Base-by-base conservation (phyloP, 306 rosid genomes). In the Dalbergia oliveri region DNA sequence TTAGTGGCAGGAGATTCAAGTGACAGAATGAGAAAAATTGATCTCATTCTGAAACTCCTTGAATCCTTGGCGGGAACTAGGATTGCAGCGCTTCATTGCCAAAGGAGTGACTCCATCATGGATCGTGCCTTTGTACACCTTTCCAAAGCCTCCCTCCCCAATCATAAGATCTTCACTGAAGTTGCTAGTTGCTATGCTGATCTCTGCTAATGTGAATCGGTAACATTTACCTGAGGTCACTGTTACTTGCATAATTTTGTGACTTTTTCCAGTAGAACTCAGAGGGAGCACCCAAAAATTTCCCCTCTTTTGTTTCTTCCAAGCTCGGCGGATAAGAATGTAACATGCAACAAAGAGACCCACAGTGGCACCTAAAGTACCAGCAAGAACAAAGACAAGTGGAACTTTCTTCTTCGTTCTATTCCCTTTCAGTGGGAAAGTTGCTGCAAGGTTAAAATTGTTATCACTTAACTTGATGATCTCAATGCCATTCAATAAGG, bases 111-210 rank as follows among this genome's bases (percentile, higher is more conserved):
- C 35, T 37, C 78, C 84, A 64, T 78, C 75, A 35, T 75, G 37
- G 72, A 88, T 69, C 39, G 63, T 68, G 7, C 85, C 83, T 73
- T 68, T 88, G 83, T 85, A 88, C 39, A 88, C 90, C 72, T 85
- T 85, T 56, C 90, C 88, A 57, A 88, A 88, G 49, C 90, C 90
- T 54, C 90, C 90, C 47, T 62, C 81, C 0, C 90, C 90, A 68
- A 88, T 79, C 3, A 82, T 76, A 49, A 72, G 69, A 76, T 44
- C 85, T 16, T 76, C 83, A 53, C 66, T 75, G 65, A 88, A 88
- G 68, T 82, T 82, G 61, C 11, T 67, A 26, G 88, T 87, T 11
- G 87, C 88, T 23, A 34, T 64, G 51, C 60, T 79, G n/a, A 87
- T 87, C 35, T 82, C 87, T 26, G 65, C 81, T 15, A 82, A 16